Percentiles rank a stretch among this genome's conserved stretches.
phyloP scores from a whole-genome alignment of 805 yeast species.

The Schwanniomyces occidentalis region DNA sequence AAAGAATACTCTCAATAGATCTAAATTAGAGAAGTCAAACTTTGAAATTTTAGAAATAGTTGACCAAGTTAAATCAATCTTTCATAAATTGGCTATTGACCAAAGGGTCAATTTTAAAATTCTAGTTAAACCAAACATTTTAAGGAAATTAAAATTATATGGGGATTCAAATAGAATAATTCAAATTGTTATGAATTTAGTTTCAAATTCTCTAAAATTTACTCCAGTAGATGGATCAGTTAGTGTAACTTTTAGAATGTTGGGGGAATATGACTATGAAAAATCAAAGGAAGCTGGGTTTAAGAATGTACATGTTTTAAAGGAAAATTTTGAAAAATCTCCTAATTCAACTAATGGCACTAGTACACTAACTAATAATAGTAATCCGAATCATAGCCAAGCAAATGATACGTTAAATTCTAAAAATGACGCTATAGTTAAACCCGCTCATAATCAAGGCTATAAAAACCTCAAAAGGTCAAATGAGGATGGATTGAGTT shows the following conservation, averaged over 20 bases:
- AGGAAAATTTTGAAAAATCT: conserved; percentile 4
- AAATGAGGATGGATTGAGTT: not conserved
- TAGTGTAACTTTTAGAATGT: conserved; percentile 56
- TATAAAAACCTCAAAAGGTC: not conserved
- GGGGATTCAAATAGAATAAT: conserved; percentile 91
- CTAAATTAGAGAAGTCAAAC: conserved; percentile 79
- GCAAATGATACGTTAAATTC: not conserved
- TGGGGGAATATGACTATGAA: conserved; percentile 69
- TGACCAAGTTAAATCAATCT: conserved; percentile 81
- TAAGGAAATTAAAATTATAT: conserved; percentile 63
- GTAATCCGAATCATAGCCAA: not conserved
- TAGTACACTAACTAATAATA: not conserved
- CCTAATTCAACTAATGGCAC: conserved; percentile 2
- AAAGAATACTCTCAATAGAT: conserved; percentile 83
- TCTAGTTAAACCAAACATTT: conserved; percentile 58
- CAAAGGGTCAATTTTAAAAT: conserved; percentile 70
- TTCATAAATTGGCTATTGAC: conserved; percentile 75
- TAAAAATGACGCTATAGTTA: not conserved
- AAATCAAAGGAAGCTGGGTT: conserved; percentile 43
- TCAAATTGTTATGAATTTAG: conserved; percentile 90
- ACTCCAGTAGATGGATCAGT: conserved; percentile 89
- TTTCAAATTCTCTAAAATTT: conserved; percentile 87
- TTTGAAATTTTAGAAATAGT: conserved; percentile 81
- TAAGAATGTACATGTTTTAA: conserved; percentile 44
- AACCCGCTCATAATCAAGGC: not conserved